A percentile compares a stretch with the other conserved stretches of the same genome.
Evolutionary conservation across 768 basidiomycete species (phyloP).

Genomic region (Grammothele lineata): DNA sequence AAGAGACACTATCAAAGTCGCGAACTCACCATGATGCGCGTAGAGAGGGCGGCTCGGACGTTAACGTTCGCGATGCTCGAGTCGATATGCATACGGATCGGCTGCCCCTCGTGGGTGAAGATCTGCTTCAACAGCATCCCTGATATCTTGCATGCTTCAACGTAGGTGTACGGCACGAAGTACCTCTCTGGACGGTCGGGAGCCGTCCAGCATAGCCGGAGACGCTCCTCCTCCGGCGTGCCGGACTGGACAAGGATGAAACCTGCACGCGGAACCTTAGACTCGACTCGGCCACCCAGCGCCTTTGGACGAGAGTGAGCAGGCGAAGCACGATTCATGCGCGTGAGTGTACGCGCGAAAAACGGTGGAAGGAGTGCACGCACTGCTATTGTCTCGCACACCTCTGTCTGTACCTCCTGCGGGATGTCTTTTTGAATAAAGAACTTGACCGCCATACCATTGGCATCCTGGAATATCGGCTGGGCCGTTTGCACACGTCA

Average conservation of each 20-base stretch:
- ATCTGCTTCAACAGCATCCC: conserved; percentile 73
- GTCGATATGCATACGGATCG: conserved; percentile 78
- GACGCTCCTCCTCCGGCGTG: conserved; percentile 68
- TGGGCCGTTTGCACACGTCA: conserved; percentile 23
- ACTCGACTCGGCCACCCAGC: conserved; percentile 72
- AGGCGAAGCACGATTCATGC: too few relatives aligned
- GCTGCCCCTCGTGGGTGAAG: conserved; percentile 58
- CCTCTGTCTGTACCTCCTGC: conserved; percentile 61
- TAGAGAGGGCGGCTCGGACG: conserved; percentile 58
- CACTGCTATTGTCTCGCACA: conserved; percentile 73
- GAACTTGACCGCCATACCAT: conserved; percentile 71
- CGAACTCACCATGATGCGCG: conserved; percentile 60
- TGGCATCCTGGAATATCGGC: conserved; percentile 71
- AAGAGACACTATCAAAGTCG: not conserved
- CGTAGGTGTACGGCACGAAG: conserved; percentile 78
- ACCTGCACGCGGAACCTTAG: conserved; percentile 74
- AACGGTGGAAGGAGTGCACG: conserved; percentile 13
- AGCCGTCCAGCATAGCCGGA: conserved; percentile 69
- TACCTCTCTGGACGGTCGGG: conserved; percentile 67
- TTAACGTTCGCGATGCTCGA: conserved; percentile 77
- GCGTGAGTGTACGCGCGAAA: not conserved
- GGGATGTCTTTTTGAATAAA: conserved; percentile 79
- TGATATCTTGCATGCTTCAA: conserved; percentile 81
- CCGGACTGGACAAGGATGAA: conserved; percentile 68
- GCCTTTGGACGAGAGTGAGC: conserved; percentile 34